phyloP scores from a whole-genome alignment of 73 alveolate species.

The Diophrys appendiculata region DNA sequence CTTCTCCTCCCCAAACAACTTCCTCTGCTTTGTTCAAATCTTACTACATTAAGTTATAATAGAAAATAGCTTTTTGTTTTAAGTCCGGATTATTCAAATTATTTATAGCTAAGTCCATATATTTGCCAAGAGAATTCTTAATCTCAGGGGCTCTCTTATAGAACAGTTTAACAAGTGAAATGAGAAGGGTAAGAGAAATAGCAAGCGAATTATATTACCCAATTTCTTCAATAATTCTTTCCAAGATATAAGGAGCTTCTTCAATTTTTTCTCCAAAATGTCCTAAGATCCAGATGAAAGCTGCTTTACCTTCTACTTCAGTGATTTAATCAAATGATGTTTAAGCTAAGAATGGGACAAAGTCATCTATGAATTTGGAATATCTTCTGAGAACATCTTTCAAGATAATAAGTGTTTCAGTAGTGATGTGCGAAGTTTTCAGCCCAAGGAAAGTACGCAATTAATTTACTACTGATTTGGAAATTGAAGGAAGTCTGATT shows the following conservation, averaged over 20 bases:
- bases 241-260: constrained; percentile 77
- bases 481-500: constrained; percentile 62
- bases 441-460: constrained; percentile 67
- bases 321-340: constrained; percentile 17
- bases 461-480: constrained; percentile 68
- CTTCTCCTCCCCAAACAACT: constrained; percentile 20
- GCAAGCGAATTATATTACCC: constrained; percentile 53
- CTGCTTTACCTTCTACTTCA: constrained; percentile 69
- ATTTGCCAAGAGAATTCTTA: constrained; percentile 61
- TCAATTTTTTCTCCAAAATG: constrained; percentile 74
- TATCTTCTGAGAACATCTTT: constrained; percentile 71
- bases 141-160: constrained; percentile 79
- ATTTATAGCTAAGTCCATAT: constrained; percentile 58
- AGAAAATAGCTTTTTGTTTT: constrained; percentile 70
- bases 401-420: constrained; percentile 68
- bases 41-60: constrained; percentile 58
- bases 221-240: constrained; percentile 73
- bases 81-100: constrained; percentile 62
- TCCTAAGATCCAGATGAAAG: constrained; percentile 77
- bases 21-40: constrained; percentile 46
- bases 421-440: constrained; percentile 68
- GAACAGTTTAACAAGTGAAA: constrained; percentile 66
- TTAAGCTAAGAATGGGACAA: constrained; percentile 36
- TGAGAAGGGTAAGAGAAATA: constrained; percentile 53
- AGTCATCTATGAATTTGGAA: constrained; percentile 59